Conservation (phyloP, 2,329 filamentous ascomycete species). For the Neofusicoccum parvum region DNA sequence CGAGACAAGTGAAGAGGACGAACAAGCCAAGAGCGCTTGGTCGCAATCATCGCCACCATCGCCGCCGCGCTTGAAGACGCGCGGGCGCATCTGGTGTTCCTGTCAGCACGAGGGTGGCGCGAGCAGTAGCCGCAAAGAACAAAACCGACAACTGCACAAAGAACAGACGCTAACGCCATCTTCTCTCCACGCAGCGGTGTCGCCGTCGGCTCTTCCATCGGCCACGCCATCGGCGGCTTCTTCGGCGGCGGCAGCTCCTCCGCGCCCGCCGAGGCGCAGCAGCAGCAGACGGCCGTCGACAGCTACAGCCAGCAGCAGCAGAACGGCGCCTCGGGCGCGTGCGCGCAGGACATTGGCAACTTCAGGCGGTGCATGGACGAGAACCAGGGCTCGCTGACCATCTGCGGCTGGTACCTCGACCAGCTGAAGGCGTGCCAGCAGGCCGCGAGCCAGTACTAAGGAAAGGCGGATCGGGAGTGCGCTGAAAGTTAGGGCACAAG, state of each 20-base stretch:
- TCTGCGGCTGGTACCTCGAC: slow-evolving; percentile 97
- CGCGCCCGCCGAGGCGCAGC: slow-evolving; percentile 51
- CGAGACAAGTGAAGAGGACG: not conserved
- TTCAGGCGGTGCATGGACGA: slow-evolving; percentile 98
- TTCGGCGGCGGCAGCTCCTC: slow-evolving; percentile 73
- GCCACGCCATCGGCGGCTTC: slow-evolving; percentile 88
- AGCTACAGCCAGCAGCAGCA: slow-evolving; percentile 54
- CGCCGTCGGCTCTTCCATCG: slow-evolving; percentile 91
- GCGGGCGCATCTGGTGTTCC: too few relatives aligned
- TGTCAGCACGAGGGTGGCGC: too few relatives aligned
- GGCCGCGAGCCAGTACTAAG: slow-evolving; percentile 51
- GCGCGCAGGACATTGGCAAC: slow-evolving; percentile 75
- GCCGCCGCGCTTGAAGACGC: not conserved
- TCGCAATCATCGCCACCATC: not conserved
- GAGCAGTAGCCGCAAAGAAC: too few relatives aligned
- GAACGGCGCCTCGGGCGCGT: slow-evolving; percentile 47
- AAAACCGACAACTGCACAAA: too few relatives aligned
- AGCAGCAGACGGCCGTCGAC: slow-evolving; percentile 40
- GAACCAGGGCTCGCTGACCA: slow-evolving; percentile 88
- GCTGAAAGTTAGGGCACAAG: not conserved
- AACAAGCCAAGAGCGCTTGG: not conserved
- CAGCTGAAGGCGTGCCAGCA: slow-evolving; percentile 68
- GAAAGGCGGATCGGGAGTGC: not conserved
- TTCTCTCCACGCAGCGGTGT: slow-evolving; percentile 70
- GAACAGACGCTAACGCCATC: too few relatives aligned